Percentiles rank a stretch among this genome's conserved stretches.
These are phyloP conservation scores for Candida manassasensis DNA, from an alignment of 805 yeast species.

Conservation along the genomic window DNA sequence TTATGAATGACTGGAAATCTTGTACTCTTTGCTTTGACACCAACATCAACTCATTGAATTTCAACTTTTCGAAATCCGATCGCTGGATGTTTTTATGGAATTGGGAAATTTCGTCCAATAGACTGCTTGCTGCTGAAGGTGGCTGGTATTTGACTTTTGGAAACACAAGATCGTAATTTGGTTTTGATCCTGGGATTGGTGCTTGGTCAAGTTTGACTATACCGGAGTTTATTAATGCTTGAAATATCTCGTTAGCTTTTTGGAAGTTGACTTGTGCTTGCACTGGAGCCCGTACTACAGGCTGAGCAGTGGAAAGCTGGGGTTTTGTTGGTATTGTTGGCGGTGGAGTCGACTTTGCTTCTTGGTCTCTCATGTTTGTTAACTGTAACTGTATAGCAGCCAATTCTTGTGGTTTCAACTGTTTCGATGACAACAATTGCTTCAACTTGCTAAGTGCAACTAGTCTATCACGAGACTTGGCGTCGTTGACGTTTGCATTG, in stretches of 20 bases:
- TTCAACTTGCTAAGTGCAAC: conserved; percentile 43
- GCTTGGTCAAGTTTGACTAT: conserved; percentile 38
- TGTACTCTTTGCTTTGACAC: conserved; percentile 16
- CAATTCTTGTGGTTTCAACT: conserved; percentile 31
- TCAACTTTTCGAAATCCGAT: conserved; percentile 32
- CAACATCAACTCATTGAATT: conserved; percentile 26
- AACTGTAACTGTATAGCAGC: conserved; percentile 35
- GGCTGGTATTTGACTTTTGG: conserved; percentile 29
- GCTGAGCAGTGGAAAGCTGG: background rate
- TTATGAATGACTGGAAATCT: conserved; percentile 34
- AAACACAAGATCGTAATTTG: conserved; percentile 25
- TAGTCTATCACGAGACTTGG: conserved; percentile 39
- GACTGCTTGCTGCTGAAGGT: conserved; percentile 12
- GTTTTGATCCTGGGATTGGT: conserved; percentile 34
- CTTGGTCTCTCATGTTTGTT: conserved; percentile 33
- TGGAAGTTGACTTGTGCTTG: conserved; percentile 10
- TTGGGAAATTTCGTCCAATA: conserved; percentile 20
- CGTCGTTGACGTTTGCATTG: conserved; percentile 33
- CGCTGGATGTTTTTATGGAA: conserved; percentile 13
- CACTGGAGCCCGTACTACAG: conserved; percentile 1
- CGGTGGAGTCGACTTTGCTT: conserved; percentile 10
- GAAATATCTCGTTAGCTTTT: conserved; percentile 28
- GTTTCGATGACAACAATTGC: conserved; percentile 33
- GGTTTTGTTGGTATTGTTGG: conserved; percentile 5
- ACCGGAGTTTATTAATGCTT: conserved; percentile 31